Evolutionary conservation across 345 rosid genomes (phyloP).

Genomic region (Diplotaxis tenuifolia): DNA sequence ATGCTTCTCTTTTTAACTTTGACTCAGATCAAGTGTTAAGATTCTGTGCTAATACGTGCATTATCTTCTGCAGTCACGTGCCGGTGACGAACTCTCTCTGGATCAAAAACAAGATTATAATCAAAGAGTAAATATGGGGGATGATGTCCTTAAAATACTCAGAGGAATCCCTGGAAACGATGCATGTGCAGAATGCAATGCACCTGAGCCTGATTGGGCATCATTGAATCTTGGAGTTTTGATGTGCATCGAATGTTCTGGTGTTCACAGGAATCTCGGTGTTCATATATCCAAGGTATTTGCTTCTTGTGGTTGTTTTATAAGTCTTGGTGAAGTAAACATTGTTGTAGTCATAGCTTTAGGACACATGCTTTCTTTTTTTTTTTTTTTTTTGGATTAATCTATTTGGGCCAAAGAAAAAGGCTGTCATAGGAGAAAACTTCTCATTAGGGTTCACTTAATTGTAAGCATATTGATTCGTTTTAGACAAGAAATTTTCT

Average conservation of each 20-base stretch:
- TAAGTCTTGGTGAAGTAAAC: neutral
- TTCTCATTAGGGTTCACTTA: neutral
- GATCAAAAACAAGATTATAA: conserved; percentile 35
- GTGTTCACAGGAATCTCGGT: conserved; percentile 88
- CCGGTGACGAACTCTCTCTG: conserved; percentile 36
- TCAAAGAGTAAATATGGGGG: conserved; percentile 33
- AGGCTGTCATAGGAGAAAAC: neutral
- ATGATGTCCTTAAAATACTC: conserved; percentile 47
- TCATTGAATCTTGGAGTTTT: conserved; percentile 87
- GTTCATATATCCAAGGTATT: conserved; percentile 88
- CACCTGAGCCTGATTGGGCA: conserved; percentile 87
- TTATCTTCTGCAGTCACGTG: conserved; percentile 47
- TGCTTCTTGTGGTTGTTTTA: neutral
- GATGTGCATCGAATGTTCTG: conserved; percentile 85
- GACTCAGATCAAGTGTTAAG: neutral
- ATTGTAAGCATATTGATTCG: neutral
- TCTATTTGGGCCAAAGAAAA: too few species aligned
- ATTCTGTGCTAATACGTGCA: conserved; percentile 13
- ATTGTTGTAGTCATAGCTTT: neutral
- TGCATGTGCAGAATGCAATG: conserved; percentile 77
- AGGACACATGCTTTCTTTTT: neutral
- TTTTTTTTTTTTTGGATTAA: neutral
- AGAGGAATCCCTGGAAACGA: conserved; percentile 76
- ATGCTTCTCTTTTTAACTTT: neutral
- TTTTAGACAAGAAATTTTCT: neutral